Base-by-base conservation (phyloP, 768 basidiomycete genomes). In the Leccinum pellstonianum region DNA sequence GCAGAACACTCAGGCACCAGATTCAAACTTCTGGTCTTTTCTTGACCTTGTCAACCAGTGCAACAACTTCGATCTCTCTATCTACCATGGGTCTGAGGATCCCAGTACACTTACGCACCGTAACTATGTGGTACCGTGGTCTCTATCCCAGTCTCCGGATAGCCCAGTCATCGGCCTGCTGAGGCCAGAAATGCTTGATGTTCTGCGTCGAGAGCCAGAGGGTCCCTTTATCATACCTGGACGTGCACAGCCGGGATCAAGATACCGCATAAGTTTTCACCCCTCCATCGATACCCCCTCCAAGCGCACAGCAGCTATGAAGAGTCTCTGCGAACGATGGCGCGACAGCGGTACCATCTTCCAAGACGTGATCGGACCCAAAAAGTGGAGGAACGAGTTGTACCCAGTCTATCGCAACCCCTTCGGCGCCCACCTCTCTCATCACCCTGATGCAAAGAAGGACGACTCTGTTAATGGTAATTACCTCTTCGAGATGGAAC, bases 401-500 rank as follows among this genome's bases (percentile, higher is more conserved):
- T 98, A 97, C 68, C 81, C 90, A 23, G 76, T 90, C 41, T 93
- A 91, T 71, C 79, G 79, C 12, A 80, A 86, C 64, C 89, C 91
- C 2, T 86, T 91, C 65, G 85, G 86, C 9, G 66, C 70, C 31
- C 70, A 67, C 59, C 72, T 82, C 68, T 79, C 78, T 56, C 64
- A 56, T 62, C 75, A 57, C 47, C 63, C 46, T 51, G 64, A 67
- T 33, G 55, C 75, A 31, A 74, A 68, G 25, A 71, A 68, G 25
- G 73, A 68, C 5, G 72, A 72, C 37, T 73, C 69, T 15, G 69
- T 73, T 38, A 60, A 63, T 15, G 63, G 78, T 17, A 91, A 93
- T 70, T 90, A 81, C 59, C 91, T 84, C 21, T 97, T 98, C 73
- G 83, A 86, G 71, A 83, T 98, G 82, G 97, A 98, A 73, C 83